Base-by-base conservation (phyloP, 306 rosid genomes). In the Potentilla sterilis region DNA sequence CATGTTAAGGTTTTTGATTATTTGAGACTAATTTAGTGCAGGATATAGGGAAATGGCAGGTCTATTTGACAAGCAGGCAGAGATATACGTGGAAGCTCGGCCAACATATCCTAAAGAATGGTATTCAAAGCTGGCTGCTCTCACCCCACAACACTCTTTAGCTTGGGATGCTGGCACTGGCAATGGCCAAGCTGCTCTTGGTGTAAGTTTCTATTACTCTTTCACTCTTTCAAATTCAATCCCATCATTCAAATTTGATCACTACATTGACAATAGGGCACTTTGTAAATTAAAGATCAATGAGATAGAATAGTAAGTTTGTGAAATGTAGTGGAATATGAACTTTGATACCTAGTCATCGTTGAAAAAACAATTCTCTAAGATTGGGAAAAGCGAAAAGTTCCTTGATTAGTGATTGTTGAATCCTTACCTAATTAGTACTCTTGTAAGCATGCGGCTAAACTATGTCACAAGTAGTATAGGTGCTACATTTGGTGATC, bases 141-240 rank as follows among this genome's bases (percentile, higher is more conserved):
- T 84, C 78, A 81, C 85, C 22, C 66, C 84, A 1, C 67, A 51
- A 65, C 84, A 70, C 69, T 37, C 63, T 15, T 57, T 84, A 32
- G 88, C 88, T 63, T 84, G 85, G 79, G 88, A 84, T 44, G 84
- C 68, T 32, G 85, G 85, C 70, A 81, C 85, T 21, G 85, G 83
- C 73, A 84, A 75, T 19, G 85, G 88, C 77, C 85, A 84, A 67
- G 85, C 85, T 28, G 85, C 88, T 81, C 18, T 81, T 42, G 82
- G 82, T n/a, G 87, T 84, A 18, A 73, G 80, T 74, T 43, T 2
- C 9, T 44, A 21, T 58, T 14, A 46, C 16, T 46, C 16, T 46
- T 46, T 46, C 2, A 14, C 24, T 72, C 59, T 52, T 19, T 18
- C 35, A 24, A 12, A 11, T 58, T 22, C 8, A 58, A 24, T 58